phyloP scores from a whole-genome alignment of 257 asterid species.

The Ilex asprella region DNA sequence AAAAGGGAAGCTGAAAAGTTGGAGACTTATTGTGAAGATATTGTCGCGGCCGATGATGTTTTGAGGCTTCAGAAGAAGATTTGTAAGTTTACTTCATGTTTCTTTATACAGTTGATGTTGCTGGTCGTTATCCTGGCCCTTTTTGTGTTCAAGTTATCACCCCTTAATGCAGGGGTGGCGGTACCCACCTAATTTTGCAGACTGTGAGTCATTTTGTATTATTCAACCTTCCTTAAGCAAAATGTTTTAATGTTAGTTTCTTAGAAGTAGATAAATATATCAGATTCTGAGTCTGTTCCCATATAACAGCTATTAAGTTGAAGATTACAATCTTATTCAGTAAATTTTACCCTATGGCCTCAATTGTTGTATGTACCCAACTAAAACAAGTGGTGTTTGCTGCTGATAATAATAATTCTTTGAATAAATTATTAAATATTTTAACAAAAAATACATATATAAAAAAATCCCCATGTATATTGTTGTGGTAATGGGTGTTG shows the following conservation, averaged over 20 bases:
- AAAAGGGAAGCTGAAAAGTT: slow-evolving; percentile 38
- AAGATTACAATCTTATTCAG: too few relatives aligned
- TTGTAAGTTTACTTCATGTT: neutral
- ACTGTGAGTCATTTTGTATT: slow-evolving; percentile 6
- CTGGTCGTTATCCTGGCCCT: neutral
- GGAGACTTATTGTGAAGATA: slow-evolving; percentile 36
- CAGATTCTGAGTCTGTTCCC: slow-evolving; percentile 15
- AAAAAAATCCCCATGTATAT: too few relatives aligned
- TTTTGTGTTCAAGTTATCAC: slow-evolving; percentile 3
- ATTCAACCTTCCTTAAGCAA: slow-evolving; percentile 3
- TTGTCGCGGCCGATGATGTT: neutral
- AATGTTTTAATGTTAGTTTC: slow-evolving; percentile 14
- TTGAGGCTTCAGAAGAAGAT: neutral
- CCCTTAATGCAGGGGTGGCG: slow-evolving; percentile 35
- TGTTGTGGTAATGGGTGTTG: too few relatives aligned
- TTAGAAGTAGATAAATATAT: slow-evolving; percentile 23
- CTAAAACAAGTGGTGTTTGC: too few relatives aligned
- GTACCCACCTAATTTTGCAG: slow-evolving; percentile 59
- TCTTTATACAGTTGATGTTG: slow-evolving; percentile 3
- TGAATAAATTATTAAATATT: too few relatives aligned
- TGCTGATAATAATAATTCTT: too few relatives aligned
- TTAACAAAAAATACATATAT: too few relatives aligned
- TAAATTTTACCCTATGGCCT: too few relatives aligned
- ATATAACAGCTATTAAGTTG: neutral
- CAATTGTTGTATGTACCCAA: too few relatives aligned